phyloP scores from a whole-genome alignment of 352 stramenopile species.

The Peronospora belbahrii region DNA sequence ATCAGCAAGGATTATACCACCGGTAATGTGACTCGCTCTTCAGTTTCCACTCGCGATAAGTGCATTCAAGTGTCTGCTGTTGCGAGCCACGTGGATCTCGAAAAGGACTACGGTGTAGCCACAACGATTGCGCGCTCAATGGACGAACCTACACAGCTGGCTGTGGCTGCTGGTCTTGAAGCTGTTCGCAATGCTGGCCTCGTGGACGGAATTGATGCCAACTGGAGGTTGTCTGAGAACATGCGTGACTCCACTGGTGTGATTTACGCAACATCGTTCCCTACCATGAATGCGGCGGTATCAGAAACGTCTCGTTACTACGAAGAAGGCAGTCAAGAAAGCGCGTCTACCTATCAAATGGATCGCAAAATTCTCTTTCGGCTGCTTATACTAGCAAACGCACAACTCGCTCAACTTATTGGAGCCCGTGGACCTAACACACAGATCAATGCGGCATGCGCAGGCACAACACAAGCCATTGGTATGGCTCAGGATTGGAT shows the following conservation, averaged over 20 bases:
- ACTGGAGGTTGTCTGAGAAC: conserved; percentile 85
- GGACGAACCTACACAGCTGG: conserved; percentile 91
- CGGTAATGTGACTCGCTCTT: conserved; percentile 31
- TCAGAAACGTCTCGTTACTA: conserved; percentile 84
- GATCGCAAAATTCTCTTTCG: conserved; percentile 97
- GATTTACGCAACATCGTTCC: conserved; percentile 94
- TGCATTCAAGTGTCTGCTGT: conserved; percentile 89
- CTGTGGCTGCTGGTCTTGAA: conserved; percentile 91
- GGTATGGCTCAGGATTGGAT: conserved; percentile 94
- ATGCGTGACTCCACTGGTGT: conserved; percentile 87
- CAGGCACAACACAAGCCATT: conserved; percentile 89
- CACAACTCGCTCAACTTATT: conserved; percentile 93
- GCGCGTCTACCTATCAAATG: conserved; percentile 73
- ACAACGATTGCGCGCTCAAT: conserved; percentile 89
- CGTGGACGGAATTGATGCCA: conserved; percentile 34
- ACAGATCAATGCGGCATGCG: conserved; percentile 94
- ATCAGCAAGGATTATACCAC: conserved; percentile 44
- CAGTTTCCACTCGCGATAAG: conserved; percentile 39
- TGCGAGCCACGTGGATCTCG: conserved; percentile 65
- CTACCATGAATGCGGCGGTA: conserved; percentile 91
- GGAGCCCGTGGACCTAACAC: conserved; percentile 92
- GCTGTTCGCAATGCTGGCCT: conserved; percentile 89
- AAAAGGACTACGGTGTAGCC: conserved; percentile 80
- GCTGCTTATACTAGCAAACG: conserved; percentile 92
- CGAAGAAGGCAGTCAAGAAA: conserved; percentile 12